phyloP scores from a whole-genome alignment of 306 rosid species.

The Casuarina glauca region DNA sequence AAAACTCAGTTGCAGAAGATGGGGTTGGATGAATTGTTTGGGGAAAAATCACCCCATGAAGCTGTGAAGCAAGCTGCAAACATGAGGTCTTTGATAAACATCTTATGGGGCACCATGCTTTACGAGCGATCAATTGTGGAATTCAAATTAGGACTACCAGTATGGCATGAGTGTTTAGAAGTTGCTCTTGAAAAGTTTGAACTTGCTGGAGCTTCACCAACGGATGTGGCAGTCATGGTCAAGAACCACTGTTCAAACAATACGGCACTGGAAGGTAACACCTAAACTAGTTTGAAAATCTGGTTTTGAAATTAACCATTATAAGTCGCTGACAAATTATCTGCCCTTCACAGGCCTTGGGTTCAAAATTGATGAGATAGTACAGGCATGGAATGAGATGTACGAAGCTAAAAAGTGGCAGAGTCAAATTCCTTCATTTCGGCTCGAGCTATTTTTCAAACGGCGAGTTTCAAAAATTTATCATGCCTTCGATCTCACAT shows the following conservation, averaged over 20 bases:
- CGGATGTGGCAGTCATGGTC: conserved; percentile 74
- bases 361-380: conserved; percentile 81
- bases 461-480: conserved; percentile 65
- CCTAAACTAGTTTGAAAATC: conserved; percentile 14
- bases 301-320: conserved; percentile 1
- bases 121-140: conserved; percentile 84
- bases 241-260: conserved; percentile 83
- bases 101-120: conserved; percentile 86
- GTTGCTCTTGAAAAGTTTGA: conserved; percentile 79
- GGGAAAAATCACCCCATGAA: conserved; percentile 51
- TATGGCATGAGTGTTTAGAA: conserved; percentile 75
- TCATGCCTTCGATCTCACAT: conserved; percentile 67
- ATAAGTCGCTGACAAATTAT: not conserved
- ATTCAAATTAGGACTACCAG: conserved; percentile 64
- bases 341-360: conserved; percentile 53
- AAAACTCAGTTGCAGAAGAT: conserved; percentile 41
- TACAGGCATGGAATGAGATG: conserved; percentile 91
- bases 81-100: conserved; percentile 78
- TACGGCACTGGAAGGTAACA: conserved; percentile 58
- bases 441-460: conserved; percentile 78
- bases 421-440: conserved; percentile 72
- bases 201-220: conserved; percentile 82
- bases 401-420: conserved; percentile 76
- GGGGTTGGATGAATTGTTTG: conserved; percentile 48
- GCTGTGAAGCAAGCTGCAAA: conserved; percentile 52